These are phyloP conservation scores for Sporobolomyces pararoseus DNA, from an alignment of 768 basidiomycete genomes.

Conservation along the genomic window DNA sequence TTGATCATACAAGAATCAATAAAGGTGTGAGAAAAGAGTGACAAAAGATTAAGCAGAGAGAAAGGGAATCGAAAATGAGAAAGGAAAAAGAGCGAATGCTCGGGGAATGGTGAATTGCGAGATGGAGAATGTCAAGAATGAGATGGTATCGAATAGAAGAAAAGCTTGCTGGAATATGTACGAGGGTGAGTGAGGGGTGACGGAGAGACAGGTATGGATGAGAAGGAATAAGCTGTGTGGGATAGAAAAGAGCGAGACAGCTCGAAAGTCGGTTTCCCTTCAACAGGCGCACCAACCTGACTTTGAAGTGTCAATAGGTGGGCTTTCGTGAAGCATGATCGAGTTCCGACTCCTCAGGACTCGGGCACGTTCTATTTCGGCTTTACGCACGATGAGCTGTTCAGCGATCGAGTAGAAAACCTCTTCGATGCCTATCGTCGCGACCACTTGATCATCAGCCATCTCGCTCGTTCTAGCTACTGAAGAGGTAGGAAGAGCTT, in stretches of 20 bases:
- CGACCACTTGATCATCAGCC: neutral
- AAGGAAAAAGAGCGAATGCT: neutral
- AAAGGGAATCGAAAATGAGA: too few relatives aligned
- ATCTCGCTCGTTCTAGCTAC: too few relatives aligned
- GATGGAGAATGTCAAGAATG: neutral
- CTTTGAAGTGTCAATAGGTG: neutral
- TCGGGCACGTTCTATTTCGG: slow-evolving; percentile 75
- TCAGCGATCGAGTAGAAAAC: slow-evolving; percentile 76
- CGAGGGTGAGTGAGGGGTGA: too few relatives aligned
- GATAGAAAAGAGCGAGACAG: neutral
- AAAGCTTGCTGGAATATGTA: neutral
- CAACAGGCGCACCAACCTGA: slow-evolving; percentile 35
- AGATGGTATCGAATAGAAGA: neutral
- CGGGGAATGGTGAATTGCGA: neutral
- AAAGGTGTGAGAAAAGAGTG: neutral
- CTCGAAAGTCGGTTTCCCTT: neutral
- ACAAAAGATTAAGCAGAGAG: neutral
- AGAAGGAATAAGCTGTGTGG: neutral
- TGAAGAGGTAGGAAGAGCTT: slow-evolving; percentile 44
- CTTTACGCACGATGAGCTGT: slow-evolving; percentile 72
- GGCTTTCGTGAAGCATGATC: slow-evolving; percentile 60
- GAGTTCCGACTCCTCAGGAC: slow-evolving; percentile 76
- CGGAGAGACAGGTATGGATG: too few relatives aligned
- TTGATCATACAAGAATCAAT: neutral
- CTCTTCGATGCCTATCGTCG: slow-evolving; percentile 64